Evolutionary conservation across 495 filamentous ascomycete genomes (phyloP), one percentile per base, ranked within the genome.

Genomic region (Talaromyces borbonicus): DNA sequence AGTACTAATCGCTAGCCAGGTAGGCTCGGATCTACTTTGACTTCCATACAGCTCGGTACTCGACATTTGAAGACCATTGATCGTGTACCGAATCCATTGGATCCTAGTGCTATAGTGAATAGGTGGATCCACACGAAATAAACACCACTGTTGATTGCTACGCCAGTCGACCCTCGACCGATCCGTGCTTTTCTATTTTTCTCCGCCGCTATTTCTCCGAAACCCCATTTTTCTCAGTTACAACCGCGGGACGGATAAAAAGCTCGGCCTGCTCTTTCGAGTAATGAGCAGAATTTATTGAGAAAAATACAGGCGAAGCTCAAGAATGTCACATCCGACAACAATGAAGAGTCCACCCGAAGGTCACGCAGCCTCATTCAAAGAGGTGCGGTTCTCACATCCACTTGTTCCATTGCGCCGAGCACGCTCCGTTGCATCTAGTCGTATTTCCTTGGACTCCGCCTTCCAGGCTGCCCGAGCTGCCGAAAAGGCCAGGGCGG

Each of bases 331-430:
- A 18, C 41, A 43, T 8, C 14, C 41, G n/a, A n/a, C n/a, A 19
- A 14, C 41, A 12, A 2, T 31, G 5, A 30, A 29, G 26, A 29
- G 27, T 43, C 24, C 27, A 7, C 7, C 12, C 18, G 22, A 43
- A 8, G 8, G 1, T n/a, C 41, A 11, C 24, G 20, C 38, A 1
- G 20, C 20, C 35, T 20, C 46, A 2, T 68, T 69, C 56, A 71
- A 72, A 57, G 69, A 71, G 47, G 69, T 73, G 22, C 67, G 66
- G 49, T 69, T 69, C 49, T 73, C 69, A 22, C 69, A 68, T 5
- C 63, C 63, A 11, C 50, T 63, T 33, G 59, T 67, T 8, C 67
- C 63, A 4, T 37, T 64, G 8, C 65, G 66, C 39, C 67, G 67
- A 30, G 52, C 66, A 22, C 59, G 58, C 43, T 69, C 69, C 7